Conservation (phyloP, 441 rosid genomes). For the Adansonia madagascariensis region DNA sequence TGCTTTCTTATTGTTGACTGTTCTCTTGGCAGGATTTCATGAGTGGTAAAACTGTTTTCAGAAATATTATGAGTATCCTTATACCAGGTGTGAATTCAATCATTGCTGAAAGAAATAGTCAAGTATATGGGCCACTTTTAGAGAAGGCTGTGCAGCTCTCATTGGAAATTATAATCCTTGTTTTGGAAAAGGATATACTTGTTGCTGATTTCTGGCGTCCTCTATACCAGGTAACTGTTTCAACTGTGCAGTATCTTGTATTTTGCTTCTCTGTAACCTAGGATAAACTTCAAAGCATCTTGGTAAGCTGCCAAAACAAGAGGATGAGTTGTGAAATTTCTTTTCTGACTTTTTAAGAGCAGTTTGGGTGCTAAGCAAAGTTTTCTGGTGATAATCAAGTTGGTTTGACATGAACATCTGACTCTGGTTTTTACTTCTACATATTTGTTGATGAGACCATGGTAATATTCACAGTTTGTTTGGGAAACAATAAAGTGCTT, state of each 20-base stretch:
- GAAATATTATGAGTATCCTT: constrained; percentile 86
- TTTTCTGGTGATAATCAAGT: constrained; percentile 11
- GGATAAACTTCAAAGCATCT: neutral
- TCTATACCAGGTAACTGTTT: constrained; percentile 67
- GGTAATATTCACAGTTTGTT: neutral
- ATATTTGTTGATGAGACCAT: neutral
- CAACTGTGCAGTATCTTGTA: neutral
- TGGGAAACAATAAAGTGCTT: constrained; percentile 20
- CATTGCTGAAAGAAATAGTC: constrained; percentile 72
- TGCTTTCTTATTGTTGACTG: constrained; percentile 12
- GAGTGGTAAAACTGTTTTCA: constrained; percentile 91
- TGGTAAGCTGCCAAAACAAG: constrained; percentile 1
- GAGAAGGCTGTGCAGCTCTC: constrained; percentile 94
- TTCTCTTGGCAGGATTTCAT: constrained; percentile 80
- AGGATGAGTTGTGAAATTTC: constrained; percentile 4
- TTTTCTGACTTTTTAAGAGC: neutral
- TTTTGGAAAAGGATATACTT: constrained; percentile 77
- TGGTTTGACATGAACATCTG: neutral
- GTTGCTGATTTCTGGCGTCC: constrained; percentile 98
- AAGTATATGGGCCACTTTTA: constrained; percentile 79
- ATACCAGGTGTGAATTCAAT: constrained; percentile 77
- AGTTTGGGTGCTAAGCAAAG: neutral
- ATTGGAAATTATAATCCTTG: constrained; percentile 80
- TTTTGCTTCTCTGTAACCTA: constrained; percentile 1
- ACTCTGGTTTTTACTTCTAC: neutral